Evolutionary conservation across 495 filamentous ascomycete species (phyloP).

Genomic region (Oleoguttula mirabilis): DNA sequence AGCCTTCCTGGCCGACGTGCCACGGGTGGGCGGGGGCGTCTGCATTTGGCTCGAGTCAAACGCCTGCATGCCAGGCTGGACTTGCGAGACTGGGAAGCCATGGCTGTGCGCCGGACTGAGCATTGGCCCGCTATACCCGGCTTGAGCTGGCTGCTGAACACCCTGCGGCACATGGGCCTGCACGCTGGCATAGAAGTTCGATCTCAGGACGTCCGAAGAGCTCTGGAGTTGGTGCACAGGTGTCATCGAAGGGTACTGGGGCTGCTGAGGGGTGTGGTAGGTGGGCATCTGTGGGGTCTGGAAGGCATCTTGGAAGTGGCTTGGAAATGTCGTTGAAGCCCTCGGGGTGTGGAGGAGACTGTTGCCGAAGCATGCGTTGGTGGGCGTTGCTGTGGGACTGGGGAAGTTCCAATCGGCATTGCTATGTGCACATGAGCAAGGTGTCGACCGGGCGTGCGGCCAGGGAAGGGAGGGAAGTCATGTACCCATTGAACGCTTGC

Average conservation of each 20-base stretch:
- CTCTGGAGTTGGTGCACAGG: slow-evolving; percentile 20
- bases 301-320: slow-evolving; percentile 33
- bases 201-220: slow-evolving; percentile 17
- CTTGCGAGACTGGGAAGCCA: not conserved
- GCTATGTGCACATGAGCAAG: slow-evolving; percentile 6
- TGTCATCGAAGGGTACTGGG: slow-evolving; percentile 22
- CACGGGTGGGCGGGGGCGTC: slow-evolving; percentile 54
- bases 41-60: slow-evolving; percentile 43
- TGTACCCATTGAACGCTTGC: slow-evolving; percentile 14
- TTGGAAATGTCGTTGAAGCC: slow-evolving; percentile 20
- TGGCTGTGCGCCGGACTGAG: slow-evolving; percentile 4
- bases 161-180: slow-evolving; percentile 8
- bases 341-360: slow-evolving; percentile 28
- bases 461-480: too few relatives aligned
- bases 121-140: slow-evolving; percentile 32
- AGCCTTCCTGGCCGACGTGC: slow-evolving; percentile 33
- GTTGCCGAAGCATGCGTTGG: slow-evolving; percentile 20
- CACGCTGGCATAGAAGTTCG: slow-evolving; percentile 13
- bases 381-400: slow-evolving; percentile 30
- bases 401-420: slow-evolving; percentile 29
- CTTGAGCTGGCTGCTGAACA: slow-evolving; percentile 33
- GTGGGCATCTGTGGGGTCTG: slow-evolving; percentile 28
- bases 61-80: not conserved
- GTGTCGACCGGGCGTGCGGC: too few relatives aligned
- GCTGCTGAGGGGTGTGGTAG: slow-evolving; percentile 27